Base-by-base conservation (phyloP, 2,329 filamentous ascomycete genomes). In the Coniella vitis region DNA sequence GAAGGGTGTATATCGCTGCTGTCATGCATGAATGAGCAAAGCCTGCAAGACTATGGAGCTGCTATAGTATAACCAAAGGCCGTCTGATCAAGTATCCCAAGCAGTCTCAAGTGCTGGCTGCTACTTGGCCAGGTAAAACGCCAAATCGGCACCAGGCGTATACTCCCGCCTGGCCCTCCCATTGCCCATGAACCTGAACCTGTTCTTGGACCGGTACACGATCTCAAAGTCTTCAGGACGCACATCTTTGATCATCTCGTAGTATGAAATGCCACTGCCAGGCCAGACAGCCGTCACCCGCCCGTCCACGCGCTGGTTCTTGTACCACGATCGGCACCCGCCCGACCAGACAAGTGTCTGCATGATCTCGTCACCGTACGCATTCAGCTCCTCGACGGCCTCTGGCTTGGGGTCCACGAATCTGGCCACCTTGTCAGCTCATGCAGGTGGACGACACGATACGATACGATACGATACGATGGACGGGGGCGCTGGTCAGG, bases 151-250 rank as follows among this genome's bases (percentile, higher is more conserved):
- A 2, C 38, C 48, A 16, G 48, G 25, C 1, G 2, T 19, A 9
- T 37, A 42, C 38, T 52, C 50, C 25, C 41, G 31, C 32, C 36
- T 38, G 10, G 46, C 38, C 41, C 41, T 49, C 8, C 50, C 50
- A 5, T 49, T 48, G 1, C 50, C 50, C 45, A 49, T 45, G 19
- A 52, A 52, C 14, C 35, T 49, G 16, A 52, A 52, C 7, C 41
- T 44, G 22, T 52, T 52, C 12, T 17, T 36, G 12, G 41, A 40
- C 13, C 41, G 41, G 31, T 52, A 52, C 17, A 13, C 20, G 12
- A 48, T 48, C 31, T 49, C 38, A 14, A 52, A 52, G 19, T 52
- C 50, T 38, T 52, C 50, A 14, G 40, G 37, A 4, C 45, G 46
- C 29, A 48, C 31, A 4, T 45, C 12, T 17, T 46, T 41, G 9